phyloP scores from a whole-genome alignment of 106 monocot genomes.

The Gastrodia elata region DNA sequence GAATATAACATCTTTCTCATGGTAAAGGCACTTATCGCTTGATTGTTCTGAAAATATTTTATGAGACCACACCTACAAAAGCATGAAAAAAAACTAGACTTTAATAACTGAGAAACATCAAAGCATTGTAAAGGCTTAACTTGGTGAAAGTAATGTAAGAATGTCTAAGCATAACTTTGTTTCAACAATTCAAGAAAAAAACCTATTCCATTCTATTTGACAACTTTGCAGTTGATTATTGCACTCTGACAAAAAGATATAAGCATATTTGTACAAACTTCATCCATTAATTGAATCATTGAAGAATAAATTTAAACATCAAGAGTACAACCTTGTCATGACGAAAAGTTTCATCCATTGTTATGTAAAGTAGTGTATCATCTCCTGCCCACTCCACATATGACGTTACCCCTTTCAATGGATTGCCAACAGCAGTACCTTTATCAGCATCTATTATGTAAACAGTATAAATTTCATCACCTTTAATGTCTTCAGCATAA shows the following conservation, averaged over 20 bases:
- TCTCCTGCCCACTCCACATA: conserved; percentile 65
- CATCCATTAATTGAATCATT: not conserved
- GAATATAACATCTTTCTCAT: conserved; percentile 96
- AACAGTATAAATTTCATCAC: conserved; percentile 76
- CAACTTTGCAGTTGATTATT: not conserved
- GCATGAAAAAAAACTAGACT: not conserved
- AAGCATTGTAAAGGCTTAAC: not conserved
- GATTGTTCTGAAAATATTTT: conserved; percentile 73
- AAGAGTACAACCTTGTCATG: conserved; percentile 55
- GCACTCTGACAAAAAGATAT: not conserved
- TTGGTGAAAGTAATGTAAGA: not conserved
- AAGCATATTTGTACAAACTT: not conserved
- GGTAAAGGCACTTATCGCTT: conserved; percentile 74
- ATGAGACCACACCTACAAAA: conserved; percentile 78
- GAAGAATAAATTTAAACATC: not conserved
- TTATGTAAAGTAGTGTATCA: conserved; percentile 57
- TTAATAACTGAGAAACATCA: not conserved
- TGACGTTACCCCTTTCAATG: conserved; percentile 47
- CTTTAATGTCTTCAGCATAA: conserved; percentile 85
- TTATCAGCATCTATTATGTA: conserved; percentile 68
- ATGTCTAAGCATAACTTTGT: not conserved
- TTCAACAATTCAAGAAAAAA: not conserved
- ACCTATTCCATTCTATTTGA: not conserved
- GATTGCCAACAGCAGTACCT: conserved; percentile 39
- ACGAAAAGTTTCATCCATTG: conserved; percentile 75